These are phyloP conservation scores for Tolypocladium capitatum DNA, from an alignment of 2,329 filamentous ascomycete genomes.

Conservation along the genomic window DNA sequence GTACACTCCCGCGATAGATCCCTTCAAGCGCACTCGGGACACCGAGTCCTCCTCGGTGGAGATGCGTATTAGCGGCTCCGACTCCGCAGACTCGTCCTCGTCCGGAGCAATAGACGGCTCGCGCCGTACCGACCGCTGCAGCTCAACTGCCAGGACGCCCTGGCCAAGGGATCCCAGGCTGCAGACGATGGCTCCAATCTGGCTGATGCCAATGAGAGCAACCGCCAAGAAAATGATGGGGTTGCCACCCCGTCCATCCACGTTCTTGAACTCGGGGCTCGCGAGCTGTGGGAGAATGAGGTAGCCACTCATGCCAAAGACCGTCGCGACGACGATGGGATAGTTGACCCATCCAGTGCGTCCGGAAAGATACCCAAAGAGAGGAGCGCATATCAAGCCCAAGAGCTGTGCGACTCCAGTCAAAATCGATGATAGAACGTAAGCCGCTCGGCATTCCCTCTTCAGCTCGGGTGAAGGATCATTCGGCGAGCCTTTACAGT, in stretches of 20 bases:
- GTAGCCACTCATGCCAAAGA: constrained; percentile 69
- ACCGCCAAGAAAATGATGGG: constrained; percentile 63
- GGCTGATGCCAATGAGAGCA: constrained; percentile 73
- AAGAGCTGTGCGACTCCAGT: constrained; percentile 82
- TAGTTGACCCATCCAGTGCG: constrained; percentile 52
- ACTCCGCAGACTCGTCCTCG: constrained; percentile 27
- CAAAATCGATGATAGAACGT: constrained; percentile 73
- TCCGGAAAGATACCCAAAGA: constrained; percentile 78
- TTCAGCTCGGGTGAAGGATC: constrained; percentile 64
- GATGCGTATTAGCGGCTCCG: constrained; percentile 25
- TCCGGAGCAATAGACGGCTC: constrained; percentile 18
- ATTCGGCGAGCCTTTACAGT: constrained; percentile 55
- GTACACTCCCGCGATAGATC: constrained; percentile 89
- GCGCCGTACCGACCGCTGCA: constrained; percentile 13
- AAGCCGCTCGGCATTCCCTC: constrained; percentile 71
- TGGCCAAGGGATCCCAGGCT: constrained; percentile 78
- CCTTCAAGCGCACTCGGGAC: constrained; percentile 58
- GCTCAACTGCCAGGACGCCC: constrained; percentile 52
- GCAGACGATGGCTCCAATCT: constrained; percentile 94
- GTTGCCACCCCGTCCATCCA: constrained; percentile 52
- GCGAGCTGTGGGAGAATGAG: constrained; percentile 58
- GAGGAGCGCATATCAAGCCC: constrained; percentile 70
- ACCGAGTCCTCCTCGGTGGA: constrained; percentile 18
- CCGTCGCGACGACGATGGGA: constrained; percentile 59
- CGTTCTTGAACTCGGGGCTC: constrained; percentile 59